Conservation (phyloP, 2,329 filamentous ascomycete genomes). For the Ceratocystis colombiana region DNA sequence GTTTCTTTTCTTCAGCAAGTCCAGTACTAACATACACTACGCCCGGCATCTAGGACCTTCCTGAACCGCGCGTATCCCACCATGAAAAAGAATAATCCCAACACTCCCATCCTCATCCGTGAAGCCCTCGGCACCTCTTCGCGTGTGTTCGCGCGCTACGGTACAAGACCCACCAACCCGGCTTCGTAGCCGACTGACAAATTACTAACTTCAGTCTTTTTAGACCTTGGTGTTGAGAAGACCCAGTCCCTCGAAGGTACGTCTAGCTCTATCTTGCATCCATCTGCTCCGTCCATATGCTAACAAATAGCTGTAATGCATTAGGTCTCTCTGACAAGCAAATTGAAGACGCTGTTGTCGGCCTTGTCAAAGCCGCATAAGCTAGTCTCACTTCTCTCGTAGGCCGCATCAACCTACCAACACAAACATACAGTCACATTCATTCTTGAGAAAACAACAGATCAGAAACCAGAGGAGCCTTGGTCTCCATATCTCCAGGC, state of each 20-base stretch:
- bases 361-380: conserved; percentile 39
- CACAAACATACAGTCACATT: conserved; percentile 9
- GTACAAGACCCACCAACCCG: conserved; percentile 41
- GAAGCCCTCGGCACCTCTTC: conserved; percentile 79
- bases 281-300: conserved; percentile 28
- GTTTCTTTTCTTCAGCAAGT: background rate
- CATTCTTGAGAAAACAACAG: conserved; percentile 4
- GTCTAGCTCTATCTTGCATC: conserved; percentile 26
- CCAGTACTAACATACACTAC: background rate
- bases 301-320: background rate
- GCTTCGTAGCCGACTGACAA: background rate
- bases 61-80: conserved; percentile 84
- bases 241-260: conserved; percentile 45
- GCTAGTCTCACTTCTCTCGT: background rate
- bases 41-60: conserved; percentile 58
- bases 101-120: conserved; percentile 86
- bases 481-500: background rate
- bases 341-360: conserved; percentile 49
- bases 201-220: background rate
- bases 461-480: conserved; percentile 2
- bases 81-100: conserved; percentile 98
- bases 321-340: conserved; percentile 48
- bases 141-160: conserved; percentile 85
- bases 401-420: background rate
- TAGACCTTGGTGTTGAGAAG: conserved; percentile 49